A percentile compares a stretch with the other conserved stretches of the same genome.
Conservation (phyloP, 169 alveolate species). For the Toxoplasma gondii region DNA sequence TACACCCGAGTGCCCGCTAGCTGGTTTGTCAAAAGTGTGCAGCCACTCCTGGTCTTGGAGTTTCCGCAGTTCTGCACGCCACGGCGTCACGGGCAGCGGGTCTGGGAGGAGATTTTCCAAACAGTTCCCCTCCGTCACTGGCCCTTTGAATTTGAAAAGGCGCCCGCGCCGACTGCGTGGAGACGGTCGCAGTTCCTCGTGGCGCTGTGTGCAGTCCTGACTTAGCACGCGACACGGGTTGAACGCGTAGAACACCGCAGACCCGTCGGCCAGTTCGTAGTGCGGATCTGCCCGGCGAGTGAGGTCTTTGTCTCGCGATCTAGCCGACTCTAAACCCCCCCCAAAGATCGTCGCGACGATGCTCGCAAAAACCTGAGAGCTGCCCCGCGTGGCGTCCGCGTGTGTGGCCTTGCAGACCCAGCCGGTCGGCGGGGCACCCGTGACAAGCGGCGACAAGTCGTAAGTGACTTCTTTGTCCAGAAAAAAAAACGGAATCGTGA, state of each 20-base stretch:
- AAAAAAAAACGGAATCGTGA: background rate
- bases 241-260: conserved; percentile 1
- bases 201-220: background rate
- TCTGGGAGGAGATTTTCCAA: background rate
- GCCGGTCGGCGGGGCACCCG: conserved; percentile 1
- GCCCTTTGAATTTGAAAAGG: background rate
- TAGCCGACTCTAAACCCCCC: background rate
- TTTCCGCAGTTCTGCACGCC: background rate
- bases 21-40: background rate
- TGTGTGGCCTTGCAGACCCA: conserved; percentile 8
- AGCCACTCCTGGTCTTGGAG: background rate
- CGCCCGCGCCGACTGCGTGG: background rate
- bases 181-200: background rate
- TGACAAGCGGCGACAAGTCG: background rate
- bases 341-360: background rate
- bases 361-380: background rate
- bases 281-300: background rate
- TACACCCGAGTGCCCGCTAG: background rate
- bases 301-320: background rate
- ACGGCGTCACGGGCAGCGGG: background rate
- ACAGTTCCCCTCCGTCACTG: background rate
- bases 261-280: background rate
- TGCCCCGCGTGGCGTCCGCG: background rate
- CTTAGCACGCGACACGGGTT: conserved; percentile 4
- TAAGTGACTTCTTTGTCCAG: background rate